These are phyloP conservation scores for Massariosphaeria phaeospora DNA, from an alignment of 495 filamentous ascomycete species.

Conservation along the genomic window DNA sequence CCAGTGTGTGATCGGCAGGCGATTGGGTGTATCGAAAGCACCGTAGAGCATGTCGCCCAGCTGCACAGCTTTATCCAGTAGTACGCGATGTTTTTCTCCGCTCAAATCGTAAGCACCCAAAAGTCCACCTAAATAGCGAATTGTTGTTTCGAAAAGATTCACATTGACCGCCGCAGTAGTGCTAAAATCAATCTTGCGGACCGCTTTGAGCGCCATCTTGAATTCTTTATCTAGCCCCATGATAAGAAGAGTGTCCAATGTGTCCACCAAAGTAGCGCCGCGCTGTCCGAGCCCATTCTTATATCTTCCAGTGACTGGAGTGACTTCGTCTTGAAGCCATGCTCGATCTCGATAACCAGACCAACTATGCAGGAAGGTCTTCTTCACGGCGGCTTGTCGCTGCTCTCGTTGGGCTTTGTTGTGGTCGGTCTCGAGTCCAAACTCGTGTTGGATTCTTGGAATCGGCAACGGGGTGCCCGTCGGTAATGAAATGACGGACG, in stretches of 20 bases:
- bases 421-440: slow-evolving; percentile 56
- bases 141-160: slow-evolving; percentile 42
- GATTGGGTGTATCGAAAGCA: slow-evolving; percentile 95
- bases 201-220: slow-evolving; percentile 68
- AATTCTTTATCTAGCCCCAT: slow-evolving; percentile 91
- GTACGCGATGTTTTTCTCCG: slow-evolving; percentile 59
- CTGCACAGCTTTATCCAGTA: slow-evolving; percentile 83
- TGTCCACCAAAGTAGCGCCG: slow-evolving; percentile 90
- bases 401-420: slow-evolving; percentile 12
- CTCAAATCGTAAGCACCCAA: slow-evolving; percentile 42
- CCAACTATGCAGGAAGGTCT: slow-evolving; percentile 41
- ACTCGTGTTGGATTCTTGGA: slow-evolving; percentile 68
- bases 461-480: slow-evolving; percentile 62
- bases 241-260: slow-evolving; percentile 92
- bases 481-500: slow-evolving; percentile 57
- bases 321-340: slow-evolving; percentile 43
- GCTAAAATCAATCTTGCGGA: slow-evolving; percentile 84
- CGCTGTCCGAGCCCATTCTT: slow-evolving; percentile 83
- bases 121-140: slow-evolving; percentile 44
- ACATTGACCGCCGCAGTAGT: slow-evolving; percentile 46
- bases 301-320: slow-evolving; percentile 38
- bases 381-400: slow-evolving; percentile 51
- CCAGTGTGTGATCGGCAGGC: slow-evolving; percentile 89
- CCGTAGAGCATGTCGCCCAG: slow-evolving; percentile 84
- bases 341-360: slow-evolving; percentile 41